phyloP scores from a whole-genome alignment of 805 yeast genomes.

The Saccharomycopsis malanga region DNA sequence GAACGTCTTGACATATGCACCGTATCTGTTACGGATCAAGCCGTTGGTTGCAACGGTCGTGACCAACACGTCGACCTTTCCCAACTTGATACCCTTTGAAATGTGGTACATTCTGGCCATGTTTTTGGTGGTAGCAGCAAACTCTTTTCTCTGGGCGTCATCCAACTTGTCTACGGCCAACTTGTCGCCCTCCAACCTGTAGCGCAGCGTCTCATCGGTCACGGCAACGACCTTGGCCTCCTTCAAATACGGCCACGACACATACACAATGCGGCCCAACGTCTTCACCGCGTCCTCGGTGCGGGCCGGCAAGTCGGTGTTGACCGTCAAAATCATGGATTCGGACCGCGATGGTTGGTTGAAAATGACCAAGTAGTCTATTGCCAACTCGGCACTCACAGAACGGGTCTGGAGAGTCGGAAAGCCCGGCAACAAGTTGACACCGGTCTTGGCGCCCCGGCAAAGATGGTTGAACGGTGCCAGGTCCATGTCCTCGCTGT shows the following conservation, averaged over 20 bases:
- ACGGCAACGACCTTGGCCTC: conserved; percentile 70
- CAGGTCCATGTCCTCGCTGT: conserved; percentile 27
- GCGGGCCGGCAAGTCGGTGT: conserved; percentile 32
- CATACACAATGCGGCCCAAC: conserved; percentile 57
- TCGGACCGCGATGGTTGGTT: conserved; percentile 80
- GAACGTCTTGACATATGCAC: conserved; percentile 75
- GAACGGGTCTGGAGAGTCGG: conserved; percentile 75
- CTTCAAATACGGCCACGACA: conserved; percentile 85
- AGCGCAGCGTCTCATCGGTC: conserved; percentile 45
- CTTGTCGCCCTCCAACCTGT: conserved; percentile 29
- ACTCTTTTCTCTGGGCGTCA: conserved; percentile 41
- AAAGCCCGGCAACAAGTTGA: conserved; percentile 78
- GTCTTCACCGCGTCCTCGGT: conserved; percentile 35
- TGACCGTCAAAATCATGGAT: conserved; percentile 62
- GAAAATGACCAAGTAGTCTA: conserved; percentile 67
- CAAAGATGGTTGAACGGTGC: conserved; percentile 44
- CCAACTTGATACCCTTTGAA: conserved; percentile 56
- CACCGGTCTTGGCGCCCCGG: conserved; percentile 62
- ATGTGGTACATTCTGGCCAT: conserved; percentile 39
- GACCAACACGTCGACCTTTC: conserved; percentile 49
- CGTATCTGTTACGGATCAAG: conserved; percentile 55
- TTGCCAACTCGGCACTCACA: conserved; percentile 43
- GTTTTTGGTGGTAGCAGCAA: conserved; percentile 34
- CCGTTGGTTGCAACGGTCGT: conserved; percentile 77
- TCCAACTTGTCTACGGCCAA: conserved; percentile 35